Evolutionary conservation across 2,329 filamentous ascomycete species (phyloP).

Genomic region (Diaporthe amygdali): DNA sequence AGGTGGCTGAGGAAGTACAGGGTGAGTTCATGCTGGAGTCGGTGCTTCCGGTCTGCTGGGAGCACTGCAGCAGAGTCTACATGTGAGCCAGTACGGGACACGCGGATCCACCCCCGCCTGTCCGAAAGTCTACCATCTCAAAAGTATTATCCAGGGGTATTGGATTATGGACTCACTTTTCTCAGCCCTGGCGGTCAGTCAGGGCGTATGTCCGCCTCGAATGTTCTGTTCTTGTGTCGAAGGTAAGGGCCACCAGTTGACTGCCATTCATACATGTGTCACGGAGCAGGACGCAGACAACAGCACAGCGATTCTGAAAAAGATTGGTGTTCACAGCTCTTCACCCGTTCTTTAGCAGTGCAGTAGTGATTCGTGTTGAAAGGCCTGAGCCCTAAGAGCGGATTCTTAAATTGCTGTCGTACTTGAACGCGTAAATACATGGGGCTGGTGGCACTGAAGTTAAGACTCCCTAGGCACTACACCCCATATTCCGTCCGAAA

Average conservation of each 20-base stretch:
- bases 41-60: neutral
- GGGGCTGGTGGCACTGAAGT: neutral
- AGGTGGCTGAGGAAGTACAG: neutral
- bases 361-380: neutral
- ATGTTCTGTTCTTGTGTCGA: neutral
- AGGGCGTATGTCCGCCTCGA: too few relatives aligned
- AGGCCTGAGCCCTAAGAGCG: too few relatives aligned
- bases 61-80: too few relatives aligned
- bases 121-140: too few relatives aligned
- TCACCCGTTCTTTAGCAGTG: neutral
- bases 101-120: neutral
- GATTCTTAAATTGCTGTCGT: neutral
- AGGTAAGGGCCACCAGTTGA: neutral
- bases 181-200: neutral
- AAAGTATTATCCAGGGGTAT: neutral
- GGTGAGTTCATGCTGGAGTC: neutral
- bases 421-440: neutral
- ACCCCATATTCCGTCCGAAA: neutral
- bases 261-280: neutral
- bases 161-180: neutral
- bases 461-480: neutral
- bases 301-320: neutral
- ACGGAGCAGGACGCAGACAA: neutral
- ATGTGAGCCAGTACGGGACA: neutral
- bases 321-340: neutral